Percentiles rank a stretch among this genome's conserved stretches.
phyloP scores from a whole-genome alignment of 495 filamentous ascomycete species.

The Penicillium subrubescens region DNA sequence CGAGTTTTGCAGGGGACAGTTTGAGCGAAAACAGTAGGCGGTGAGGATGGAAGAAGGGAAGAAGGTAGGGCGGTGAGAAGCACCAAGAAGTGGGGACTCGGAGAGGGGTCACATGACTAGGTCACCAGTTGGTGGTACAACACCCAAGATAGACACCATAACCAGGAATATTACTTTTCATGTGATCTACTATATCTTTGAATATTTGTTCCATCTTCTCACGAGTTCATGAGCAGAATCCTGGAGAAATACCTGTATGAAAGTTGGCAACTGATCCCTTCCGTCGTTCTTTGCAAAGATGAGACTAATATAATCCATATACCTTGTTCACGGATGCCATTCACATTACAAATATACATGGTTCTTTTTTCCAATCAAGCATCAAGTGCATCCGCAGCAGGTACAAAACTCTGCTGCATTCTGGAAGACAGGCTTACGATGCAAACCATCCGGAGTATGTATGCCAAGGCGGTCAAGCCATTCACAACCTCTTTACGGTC shows the following conservation, averaged over 20 bases:
- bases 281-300: not conserved
- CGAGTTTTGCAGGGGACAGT: conserved; percentile 19
- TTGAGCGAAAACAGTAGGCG: conserved; percentile 11
- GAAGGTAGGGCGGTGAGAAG: not conserved
- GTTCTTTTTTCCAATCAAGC: not conserved
- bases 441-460: not conserved
- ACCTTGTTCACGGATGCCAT: not conserved
- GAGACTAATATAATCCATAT: not conserved
- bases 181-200: not conserved
- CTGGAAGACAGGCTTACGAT: not conserved
- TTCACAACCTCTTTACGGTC: not conserved
- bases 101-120: not conserved
- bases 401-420: not conserved
- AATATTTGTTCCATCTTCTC: not conserved
- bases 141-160: too few relatives aligned
- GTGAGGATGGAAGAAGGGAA: not conserved
- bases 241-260: too few relatives aligned
- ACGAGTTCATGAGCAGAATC: not conserved
- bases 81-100: not conserved
- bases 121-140: too few relatives aligned
- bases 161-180: too few relatives aligned
- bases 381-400: not conserved
- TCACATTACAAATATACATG: not conserved
- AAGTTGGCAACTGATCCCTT: too few relatives aligned
- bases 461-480: not conserved